Base-by-base conservation (phyloP, 306 rosid genomes). In the Cucumis cinereus region DNA sequence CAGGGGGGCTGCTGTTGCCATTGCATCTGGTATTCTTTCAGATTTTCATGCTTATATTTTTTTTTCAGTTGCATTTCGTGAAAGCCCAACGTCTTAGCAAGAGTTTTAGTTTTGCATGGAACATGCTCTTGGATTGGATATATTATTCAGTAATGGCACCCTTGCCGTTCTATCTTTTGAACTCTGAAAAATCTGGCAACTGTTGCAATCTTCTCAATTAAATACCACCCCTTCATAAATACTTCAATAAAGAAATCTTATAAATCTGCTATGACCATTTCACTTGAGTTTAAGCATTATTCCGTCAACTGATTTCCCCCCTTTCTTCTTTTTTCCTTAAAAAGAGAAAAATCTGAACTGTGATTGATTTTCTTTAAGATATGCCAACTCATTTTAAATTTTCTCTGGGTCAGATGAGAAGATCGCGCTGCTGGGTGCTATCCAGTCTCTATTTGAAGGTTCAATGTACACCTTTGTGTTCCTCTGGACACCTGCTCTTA, bases 401-500 rank as follows among this genome's bases (percentile, higher is more conserved):
- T 24, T 53, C 17, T 66, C 47, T 74, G 61, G 38, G 30, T 78
- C 81, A 86, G 86, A 86, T 91, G 99, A 94, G 86, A 94, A 89
- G 81, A 92, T 94, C 40, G 96, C 97, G 5, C 82, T 94, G 87
- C 82, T 94, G 60, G 99, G 99, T 77, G 97, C 99, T 58, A 94
- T 94, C 82, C 99, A 94, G 83, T 94, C 99, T 82, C 87, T 94
- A 50, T 94, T 94, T 83, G 99, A 94, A 89, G 99, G 99, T 76
- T 94, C 99, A 22, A 94, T 94, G 99, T 94, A 94, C 74, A 94
- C 97, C 70, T 92, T 92, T 81, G 89, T 94, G 81, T 94, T 94
- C 85, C 96, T 94, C 7, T 94, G 99, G 99, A 94, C 99, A 78
- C 99, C 99, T 60, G 99, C 99, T 60, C 78, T 94, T 83, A 94